Conservation (phyloP, 306 rosid genomes). For the Vigna mungo region DNA sequence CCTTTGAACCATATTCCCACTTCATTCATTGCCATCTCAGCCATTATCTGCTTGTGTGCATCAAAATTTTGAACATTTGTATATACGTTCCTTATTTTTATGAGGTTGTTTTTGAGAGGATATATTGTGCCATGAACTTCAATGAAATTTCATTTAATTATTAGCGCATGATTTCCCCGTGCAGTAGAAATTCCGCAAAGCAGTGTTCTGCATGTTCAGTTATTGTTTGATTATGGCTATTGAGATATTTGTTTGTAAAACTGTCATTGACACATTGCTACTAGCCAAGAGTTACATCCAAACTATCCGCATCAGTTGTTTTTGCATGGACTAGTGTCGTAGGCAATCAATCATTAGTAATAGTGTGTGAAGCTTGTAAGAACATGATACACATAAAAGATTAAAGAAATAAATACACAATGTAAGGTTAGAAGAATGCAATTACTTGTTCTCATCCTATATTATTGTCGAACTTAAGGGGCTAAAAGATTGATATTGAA, state of each 20-base stretch:
- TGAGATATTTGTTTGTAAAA: conserved; percentile 14
- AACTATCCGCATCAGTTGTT: neutral
- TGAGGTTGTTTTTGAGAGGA: conserved; percentile 36
- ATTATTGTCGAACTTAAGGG: neutral
- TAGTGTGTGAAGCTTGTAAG: neutral
- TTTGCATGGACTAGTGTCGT: neutral
- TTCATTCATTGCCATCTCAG: conserved; percentile 61
- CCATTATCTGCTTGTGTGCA: conserved; percentile 54
- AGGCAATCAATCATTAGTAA: neutral
- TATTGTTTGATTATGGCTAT: conserved; percentile 2
- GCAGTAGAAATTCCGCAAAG: conserved; percentile 14
- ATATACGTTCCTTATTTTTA: conserved; percentile 47
- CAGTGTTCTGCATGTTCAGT: conserved; percentile 16
- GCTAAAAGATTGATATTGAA: neutral
- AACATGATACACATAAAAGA: neutral
- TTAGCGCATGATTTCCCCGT: conserved; percentile 26
- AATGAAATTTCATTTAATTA: conserved; percentile 35
- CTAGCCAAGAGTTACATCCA: neutral
- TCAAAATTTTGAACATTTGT: conserved; percentile 37
- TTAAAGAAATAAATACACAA: neutral
- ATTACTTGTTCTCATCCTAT: neutral
- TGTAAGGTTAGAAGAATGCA: conserved; percentile 1
- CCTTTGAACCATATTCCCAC: conserved; percentile 54
- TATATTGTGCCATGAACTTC: conserved; percentile 37
- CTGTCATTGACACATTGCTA: neutral